Conservation (phyloP, 805 yeast species). For the Kluyveromyces nonfermentans region DNA sequence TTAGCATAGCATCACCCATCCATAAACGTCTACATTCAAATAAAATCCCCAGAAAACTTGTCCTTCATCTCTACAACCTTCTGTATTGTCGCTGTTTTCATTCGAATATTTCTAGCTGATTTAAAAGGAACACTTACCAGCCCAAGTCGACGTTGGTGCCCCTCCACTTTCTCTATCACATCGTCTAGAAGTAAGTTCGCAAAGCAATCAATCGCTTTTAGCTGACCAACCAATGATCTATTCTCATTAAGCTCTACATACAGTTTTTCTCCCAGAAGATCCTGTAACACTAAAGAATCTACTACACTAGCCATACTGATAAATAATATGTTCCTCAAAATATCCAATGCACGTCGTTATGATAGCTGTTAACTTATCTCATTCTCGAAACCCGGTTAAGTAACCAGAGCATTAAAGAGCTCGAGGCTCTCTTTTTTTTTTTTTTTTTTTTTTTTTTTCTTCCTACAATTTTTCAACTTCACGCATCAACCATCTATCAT, state of each 20-base stretch:
- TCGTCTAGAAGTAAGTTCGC: conserved; percentile 34
- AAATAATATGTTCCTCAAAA: no score
- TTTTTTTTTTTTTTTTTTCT: not conserved
- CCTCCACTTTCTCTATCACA: conserved; percentile 27
- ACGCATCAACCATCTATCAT: not conserved
- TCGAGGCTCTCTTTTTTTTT: not conserved
- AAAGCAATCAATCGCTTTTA: conserved; percentile 38
- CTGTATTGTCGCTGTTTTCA: conserved; percentile 21
- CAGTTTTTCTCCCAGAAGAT: conserved; percentile 27
- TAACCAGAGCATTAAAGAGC: no score
- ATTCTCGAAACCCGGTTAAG: no score
- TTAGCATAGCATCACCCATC: not conserved
- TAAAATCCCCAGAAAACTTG: not conserved
- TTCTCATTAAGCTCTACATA: conserved; percentile 27
- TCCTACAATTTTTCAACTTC: not conserved
- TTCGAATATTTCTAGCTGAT: conserved; percentile 26
- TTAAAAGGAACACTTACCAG: conserved; percentile 43
- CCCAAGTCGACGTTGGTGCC: conserved; percentile 35
- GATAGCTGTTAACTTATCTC: no score
- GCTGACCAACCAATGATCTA: conserved; percentile 27
- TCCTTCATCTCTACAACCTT: not conserved
- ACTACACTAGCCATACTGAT: no score
- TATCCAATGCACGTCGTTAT: no score
- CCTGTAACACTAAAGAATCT: conserved; percentile 14
- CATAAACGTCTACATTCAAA: not conserved